Conservation (phyloP, 352 stramenopile genomes). For the Phytophthora palmivora region DNA sequence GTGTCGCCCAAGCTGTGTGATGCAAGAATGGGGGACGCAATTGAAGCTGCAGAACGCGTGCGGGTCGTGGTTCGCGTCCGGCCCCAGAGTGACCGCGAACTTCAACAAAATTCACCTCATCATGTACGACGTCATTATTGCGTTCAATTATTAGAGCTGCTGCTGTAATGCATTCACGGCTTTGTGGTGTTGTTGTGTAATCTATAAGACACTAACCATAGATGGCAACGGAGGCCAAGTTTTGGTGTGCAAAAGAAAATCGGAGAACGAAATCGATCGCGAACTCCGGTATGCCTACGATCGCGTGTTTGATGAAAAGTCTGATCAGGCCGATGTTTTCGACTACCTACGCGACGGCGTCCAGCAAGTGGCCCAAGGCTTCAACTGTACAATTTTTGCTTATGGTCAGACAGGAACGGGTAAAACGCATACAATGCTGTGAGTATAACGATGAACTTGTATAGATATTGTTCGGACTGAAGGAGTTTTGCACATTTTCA, state of each 20-base stretch:
- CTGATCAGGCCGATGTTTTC: slow-evolving; percentile 81
- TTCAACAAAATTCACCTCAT: slow-evolving; percentile 32
- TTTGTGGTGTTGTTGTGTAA: background rate
- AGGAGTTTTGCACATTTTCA: slow-evolving; percentile 10
- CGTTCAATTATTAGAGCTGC: background rate
- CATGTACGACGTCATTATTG: slow-evolving; percentile 30
- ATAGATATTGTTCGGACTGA: slow-evolving; percentile 4
- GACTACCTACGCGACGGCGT: slow-evolving; percentile 72
- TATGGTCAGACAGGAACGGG: slow-evolving; percentile 92
- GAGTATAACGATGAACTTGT: slow-evolving; percentile 13
- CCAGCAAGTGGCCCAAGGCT: slow-evolving; percentile 83
- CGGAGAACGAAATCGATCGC: slow-evolving; percentile 46
- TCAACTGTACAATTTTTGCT: slow-evolving; percentile 93
- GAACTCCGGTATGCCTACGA: slow-evolving; percentile 78
- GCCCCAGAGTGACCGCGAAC: slow-evolving; percentile 76
- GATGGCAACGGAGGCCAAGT: slow-evolving; percentile 42
- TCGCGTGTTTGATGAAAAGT: slow-evolving; percentile 66
- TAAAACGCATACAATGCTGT: slow-evolving; percentile 93
- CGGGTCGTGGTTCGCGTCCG: slow-evolving; percentile 85
- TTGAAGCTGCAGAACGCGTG: slow-evolving; percentile 60
- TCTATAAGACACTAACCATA: slow-evolving; percentile 45
- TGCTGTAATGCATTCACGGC: background rate
- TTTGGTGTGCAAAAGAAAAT: slow-evolving; percentile 60
- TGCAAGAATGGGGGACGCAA: slow-evolving; percentile 40
- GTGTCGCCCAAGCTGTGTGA: no score